These are phyloP conservation scores for Combretum micranthum DNA, from an alignment of 345 rosid species.

Conservation along the genomic window DNA sequence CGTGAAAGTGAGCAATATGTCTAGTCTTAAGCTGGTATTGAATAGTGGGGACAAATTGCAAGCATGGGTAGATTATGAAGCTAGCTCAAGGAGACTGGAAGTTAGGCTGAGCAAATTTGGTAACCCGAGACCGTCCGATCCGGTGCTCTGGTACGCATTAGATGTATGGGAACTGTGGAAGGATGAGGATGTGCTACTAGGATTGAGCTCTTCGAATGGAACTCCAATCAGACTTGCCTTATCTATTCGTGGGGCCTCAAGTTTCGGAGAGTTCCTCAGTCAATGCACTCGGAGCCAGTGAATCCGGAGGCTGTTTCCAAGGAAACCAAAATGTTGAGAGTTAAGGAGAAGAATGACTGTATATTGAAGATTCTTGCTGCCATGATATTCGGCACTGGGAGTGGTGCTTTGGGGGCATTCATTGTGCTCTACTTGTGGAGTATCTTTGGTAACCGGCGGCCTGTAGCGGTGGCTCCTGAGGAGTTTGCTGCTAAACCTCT, in stretches of 20 bases:
- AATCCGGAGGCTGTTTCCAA: slow-evolving; percentile 24
- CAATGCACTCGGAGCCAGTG: slow-evolving; percentile 62
- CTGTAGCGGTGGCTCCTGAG: slow-evolving; percentile 50
- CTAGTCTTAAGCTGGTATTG: slow-evolving; percentile 24
- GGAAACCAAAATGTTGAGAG: slow-evolving; percentile 22
- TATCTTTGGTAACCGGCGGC: slow-evolving; percentile 51
- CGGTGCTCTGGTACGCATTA: slow-evolving; percentile 35
- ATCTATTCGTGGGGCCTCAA: slow-evolving; percentile 67
- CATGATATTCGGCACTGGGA: slow-evolving; percentile 46
- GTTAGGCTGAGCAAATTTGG: slow-evolving; percentile 48
- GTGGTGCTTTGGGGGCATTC: slow-evolving; percentile 62
- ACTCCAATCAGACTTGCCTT: slow-evolving; percentile 37
- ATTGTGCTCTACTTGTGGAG: slow-evolving; percentile 54
- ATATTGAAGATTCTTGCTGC: slow-evolving; percentile 43
- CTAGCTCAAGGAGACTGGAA: slow-evolving; percentile 51
- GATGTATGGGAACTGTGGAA: slow-evolving; percentile 53
- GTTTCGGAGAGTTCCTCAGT: slow-evolving; percentile 28
- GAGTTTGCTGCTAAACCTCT: slow-evolving; percentile 42
- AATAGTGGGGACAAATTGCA: slow-evolving; percentile 39
- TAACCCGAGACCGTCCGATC: slow-evolving; percentile 31
- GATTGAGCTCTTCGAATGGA: slow-evolving; percentile 53
- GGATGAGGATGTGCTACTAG: slow-evolving; percentile 42
- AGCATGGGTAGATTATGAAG: slow-evolving; percentile 65
- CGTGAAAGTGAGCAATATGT: slow-evolving; percentile 31
- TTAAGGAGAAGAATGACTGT: slow-evolving; percentile 37